Evolutionary conservation across 331 rosid species (phyloP), one percentile per base, ranked within the genome.

Genomic region (Erythrophleum ivorense): DNA sequence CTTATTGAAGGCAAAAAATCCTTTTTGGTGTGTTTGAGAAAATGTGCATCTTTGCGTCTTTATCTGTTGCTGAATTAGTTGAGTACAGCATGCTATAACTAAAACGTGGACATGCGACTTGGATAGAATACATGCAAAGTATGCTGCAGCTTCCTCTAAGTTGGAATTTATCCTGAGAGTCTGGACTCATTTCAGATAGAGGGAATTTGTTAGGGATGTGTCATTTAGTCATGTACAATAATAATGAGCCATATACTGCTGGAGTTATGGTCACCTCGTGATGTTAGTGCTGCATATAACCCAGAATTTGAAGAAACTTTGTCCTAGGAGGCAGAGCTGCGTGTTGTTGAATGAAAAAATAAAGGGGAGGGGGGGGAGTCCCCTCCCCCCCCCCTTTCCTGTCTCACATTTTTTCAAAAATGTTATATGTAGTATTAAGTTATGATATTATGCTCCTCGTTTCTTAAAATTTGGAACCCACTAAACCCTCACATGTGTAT

Each of bases 221-320:
- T 34, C 48, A 64, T 33, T 1, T 73, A 55, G 53, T 55, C 50
- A 73, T 34, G 7, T 24, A 24, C 36, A 33, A 19, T 15, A 52
- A 14, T 31, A 9, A 31, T 33, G 46, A 53, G 31, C 77, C 29
- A 53, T 53, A 18, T 50, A 34, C 77, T 72, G 63, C 45, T 12
- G 21, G 46, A 49, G 7, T 71, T 66, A 18, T 36, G 6, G 13
- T 40, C 13, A n/a, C 38, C 11, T 55, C 40, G 14, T 55, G 7
- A n/a, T 55, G 19, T 40, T 8, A 36, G 6, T 19, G 13, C 33
- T 74, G 78, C 29, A 21, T 3, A 41, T 41, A 52, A 29, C 33
- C 24, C 40, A 58, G 40, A 75, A 58, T 57, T 58, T 21, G 79
- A 8, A 59, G 43, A 59, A 29, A 59, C 53, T 41, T n/a, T 59